phyloP scores from a whole-genome alignment of 2,329 filamentous ascomycete genomes.

The Penicillium sp. region DNA sequence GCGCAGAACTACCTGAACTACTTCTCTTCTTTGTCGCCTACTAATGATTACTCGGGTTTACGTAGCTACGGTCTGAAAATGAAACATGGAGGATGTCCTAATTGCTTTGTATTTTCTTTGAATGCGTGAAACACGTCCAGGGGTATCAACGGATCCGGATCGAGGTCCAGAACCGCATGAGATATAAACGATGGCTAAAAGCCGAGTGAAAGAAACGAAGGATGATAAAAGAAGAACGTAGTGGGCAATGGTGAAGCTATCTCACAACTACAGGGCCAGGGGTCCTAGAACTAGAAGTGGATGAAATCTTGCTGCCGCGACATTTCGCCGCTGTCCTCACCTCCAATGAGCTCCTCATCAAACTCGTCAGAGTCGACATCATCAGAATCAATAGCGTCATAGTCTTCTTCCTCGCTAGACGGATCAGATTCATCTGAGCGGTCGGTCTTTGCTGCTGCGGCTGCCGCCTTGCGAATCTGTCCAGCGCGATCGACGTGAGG shows the following conservation, averaged over 20 bases:
- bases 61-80: not conserved
- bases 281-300: slow-evolving; percentile 37
- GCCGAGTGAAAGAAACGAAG: not conserved
- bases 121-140: slow-evolving; percentile 2
- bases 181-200: not conserved
- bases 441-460: slow-evolving; percentile 41
- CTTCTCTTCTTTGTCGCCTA: not conserved
- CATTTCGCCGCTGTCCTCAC: slow-evolving; percentile 46
- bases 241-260: not conserved
- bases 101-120: slow-evolving; percentile 1
- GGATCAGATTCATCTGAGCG: slow-evolving; percentile 64
- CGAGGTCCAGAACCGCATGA: not conserved
- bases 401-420: slow-evolving; percentile 73
- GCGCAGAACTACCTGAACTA: not conserved
- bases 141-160: slow-evolving; percentile 9
- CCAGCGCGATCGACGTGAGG: slow-evolving; percentile 86
- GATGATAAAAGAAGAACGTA: not conserved
- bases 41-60: not conserved
- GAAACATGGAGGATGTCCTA: not conserved
- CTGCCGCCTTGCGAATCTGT: slow-evolving; percentile 61
- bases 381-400: slow-evolving; percentile 65
- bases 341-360: slow-evolving; percentile 41
- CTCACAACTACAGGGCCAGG: slow-evolving; percentile 6
- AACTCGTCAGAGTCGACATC: slow-evolving; percentile 66
- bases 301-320: slow-evolving; percentile 56